Evolutionary conservation across 1,284 basidiomycete genomes (phyloP).

Genomic region (Cryptococcus sp.): DNA sequence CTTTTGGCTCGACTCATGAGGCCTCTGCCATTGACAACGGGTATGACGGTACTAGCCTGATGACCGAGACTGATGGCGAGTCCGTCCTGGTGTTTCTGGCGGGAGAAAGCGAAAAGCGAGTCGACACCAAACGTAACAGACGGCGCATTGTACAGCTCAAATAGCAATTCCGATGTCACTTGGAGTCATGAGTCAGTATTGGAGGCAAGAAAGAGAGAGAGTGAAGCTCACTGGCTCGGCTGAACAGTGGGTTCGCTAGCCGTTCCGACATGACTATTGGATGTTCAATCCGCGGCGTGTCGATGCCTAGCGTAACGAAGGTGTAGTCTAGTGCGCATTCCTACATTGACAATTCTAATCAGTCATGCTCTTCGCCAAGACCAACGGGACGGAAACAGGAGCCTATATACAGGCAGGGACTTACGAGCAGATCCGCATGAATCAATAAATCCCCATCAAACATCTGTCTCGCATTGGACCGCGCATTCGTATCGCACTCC

Average conservation of each 20-base stretch:
- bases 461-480: constrained; percentile 72
- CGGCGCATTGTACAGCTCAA: constrained; percentile 89
- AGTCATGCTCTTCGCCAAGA: neutral
- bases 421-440: constrained; percentile 86
- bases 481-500: constrained; percentile 78
- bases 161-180: constrained; percentile 96
- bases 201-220: neutral
- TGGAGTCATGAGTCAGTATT: constrained; percentile 5
- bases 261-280: constrained; percentile 94
- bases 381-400: too few species aligned
- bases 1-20: constrained; percentile 80
- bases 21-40: constrained; percentile 75
- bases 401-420: too few species aligned
- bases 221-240: constrained; percentile 68
- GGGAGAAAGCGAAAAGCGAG: constrained; percentile 84
- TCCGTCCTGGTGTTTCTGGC: constrained; percentile 60
- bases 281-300: constrained; percentile 75
- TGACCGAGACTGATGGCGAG: constrained; percentile 63
- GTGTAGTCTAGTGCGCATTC: constrained; percentile 93
- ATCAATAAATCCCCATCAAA: constrained; percentile 89
- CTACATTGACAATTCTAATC: constrained; percentile 54
- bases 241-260: constrained; percentile 85
- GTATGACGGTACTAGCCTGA: constrained; percentile 75
- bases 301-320: constrained; percentile 82
- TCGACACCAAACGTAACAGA: constrained; percentile 88